Evolutionary conservation across 169 alveolate genomes (phyloP).

Genomic region (Eimeria zaria): DNA sequence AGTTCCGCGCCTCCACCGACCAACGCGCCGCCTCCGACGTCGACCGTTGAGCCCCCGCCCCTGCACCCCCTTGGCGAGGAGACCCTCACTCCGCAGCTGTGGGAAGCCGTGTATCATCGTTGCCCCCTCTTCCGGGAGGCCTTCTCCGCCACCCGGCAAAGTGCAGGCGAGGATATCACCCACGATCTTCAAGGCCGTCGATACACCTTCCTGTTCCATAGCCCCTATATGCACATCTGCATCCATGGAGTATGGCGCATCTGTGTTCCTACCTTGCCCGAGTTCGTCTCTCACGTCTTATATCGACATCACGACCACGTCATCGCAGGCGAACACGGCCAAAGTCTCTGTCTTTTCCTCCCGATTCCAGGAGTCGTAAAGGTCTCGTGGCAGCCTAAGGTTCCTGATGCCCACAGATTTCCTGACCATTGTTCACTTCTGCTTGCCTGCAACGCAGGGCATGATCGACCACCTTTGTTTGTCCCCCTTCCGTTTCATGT

Average conservation of each 20-base stretch:
- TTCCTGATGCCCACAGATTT: too few species aligned
- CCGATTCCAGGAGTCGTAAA: too few species aligned
- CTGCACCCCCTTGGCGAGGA: not conserved
- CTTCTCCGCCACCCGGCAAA: not conserved
- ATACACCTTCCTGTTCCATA: not conserved
- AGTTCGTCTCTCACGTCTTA: not conserved
- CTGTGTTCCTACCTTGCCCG: not conserved
- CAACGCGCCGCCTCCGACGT: not conserved
- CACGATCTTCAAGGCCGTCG: constrained; percentile 18
- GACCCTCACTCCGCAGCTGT: not conserved
- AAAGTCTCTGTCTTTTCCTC: too few species aligned
- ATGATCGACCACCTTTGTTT: too few species aligned
- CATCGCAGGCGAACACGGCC: not conserved
- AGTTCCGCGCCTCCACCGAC: not conserved
- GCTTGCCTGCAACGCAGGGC: too few species aligned
- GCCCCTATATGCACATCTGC: not conserved
- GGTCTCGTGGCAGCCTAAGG: too few species aligned
- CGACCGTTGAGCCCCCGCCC: not conserved
- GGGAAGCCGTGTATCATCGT: not conserved
- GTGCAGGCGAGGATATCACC: not conserved
- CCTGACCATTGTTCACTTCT: too few species aligned
- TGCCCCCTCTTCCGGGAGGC: not conserved
- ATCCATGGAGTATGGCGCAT: not conserved
- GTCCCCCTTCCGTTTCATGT: too few species aligned
- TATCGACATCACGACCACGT: not conserved